Evolutionary conservation across 495 filamentous ascomycete genomes (phyloP), one percentile per base, ranked within the genome.

Genomic region (Penicillium ochrochloron): DNA sequence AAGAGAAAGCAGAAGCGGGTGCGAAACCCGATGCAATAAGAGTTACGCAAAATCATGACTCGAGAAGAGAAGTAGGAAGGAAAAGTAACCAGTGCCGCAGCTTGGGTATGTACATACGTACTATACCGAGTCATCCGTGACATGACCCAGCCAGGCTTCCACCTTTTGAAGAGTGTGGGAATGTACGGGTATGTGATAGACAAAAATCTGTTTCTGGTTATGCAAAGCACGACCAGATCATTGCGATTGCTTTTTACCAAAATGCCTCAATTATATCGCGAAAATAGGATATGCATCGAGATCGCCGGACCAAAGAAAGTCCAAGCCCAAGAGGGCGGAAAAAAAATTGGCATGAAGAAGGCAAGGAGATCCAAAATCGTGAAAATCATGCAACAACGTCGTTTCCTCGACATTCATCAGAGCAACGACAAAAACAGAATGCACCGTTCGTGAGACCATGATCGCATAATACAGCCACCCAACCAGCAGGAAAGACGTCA

Each of bases 321-420:
- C 25, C 23, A 31, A 9, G 15, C 48, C 25, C 29, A 7, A 35
- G 25, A 31, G 17, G 53, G 33, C 31, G 37, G 52, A 34, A 11
- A 55, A 50, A 41, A 35, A 25, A 48, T 48, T 48, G 14, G n/a
- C 25, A 27, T n/a, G 19, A n/a, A 37, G 54, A 15, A 25, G 51
- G 41, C 61, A 42, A 44, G 7, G 21, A 51, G 52, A 37, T 39
- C 55, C 25, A 27, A 54, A 46, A 63, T 69, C 69, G 62, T 67
- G 61, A 74, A 31, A 73, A 73, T 77, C 72, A 73, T 78, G 66
- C 61, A 65, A 66, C 55, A 70, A 70, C 70, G 67, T 70, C 68
- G 71, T 66, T 69, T 58, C 68, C 46, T 73, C 64, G 66, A 66
- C 53, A 33, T 63, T 74, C 69, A 66, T 74, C 68, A 71, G 52